Evolutionary conservation across 352 stramenopile species (phyloP).

Genomic region (Phytophthora aleatoria): DNA sequence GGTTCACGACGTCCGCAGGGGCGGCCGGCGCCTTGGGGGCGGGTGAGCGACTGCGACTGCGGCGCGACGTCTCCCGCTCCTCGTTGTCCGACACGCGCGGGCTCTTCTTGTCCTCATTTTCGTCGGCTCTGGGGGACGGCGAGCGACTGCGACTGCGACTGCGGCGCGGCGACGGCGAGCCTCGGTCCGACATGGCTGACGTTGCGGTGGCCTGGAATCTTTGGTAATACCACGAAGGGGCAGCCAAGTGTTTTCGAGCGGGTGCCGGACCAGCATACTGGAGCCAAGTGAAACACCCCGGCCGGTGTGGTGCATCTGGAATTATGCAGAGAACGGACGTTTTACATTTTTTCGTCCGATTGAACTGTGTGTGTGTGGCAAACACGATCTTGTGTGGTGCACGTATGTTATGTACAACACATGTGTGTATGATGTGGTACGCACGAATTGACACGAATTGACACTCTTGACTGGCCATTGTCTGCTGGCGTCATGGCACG

Average conservation of each 20-base stretch:
- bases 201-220: constrained; percentile 22
- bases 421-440: too few relatives aligned
- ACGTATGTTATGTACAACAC: too few relatives aligned
- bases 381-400: neutral
- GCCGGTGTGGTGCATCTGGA: constrained; percentile 1
- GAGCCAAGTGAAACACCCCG: constrained; percentile 14
- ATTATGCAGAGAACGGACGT: constrained; percentile 16
- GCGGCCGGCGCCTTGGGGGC: constrained; percentile 18
- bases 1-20: constrained; percentile 40
- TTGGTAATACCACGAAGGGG: constrained; percentile 23
- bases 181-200: constrained; percentile 44
- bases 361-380: constrained; percentile 13
- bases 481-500: constrained; percentile 43
- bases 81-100: constrained; percentile 4
- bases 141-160: constrained; percentile 34
- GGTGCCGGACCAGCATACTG: constrained; percentile 18
- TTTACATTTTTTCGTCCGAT: constrained; percentile 20
- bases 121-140: constrained; percentile 22
- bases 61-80: constrained; percentile 12
- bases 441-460: neutral
- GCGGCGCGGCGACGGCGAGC: constrained; percentile 32
- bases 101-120: constrained; percentile 24
- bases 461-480: constrained; percentile 15
- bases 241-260: constrained; percentile 26
- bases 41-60: constrained; percentile 53